These are phyloP conservation scores for Bolboschoenus planiculmis DNA, from an alignment of 176 grass and related monocot genomes.

Conservation along the genomic window DNA sequence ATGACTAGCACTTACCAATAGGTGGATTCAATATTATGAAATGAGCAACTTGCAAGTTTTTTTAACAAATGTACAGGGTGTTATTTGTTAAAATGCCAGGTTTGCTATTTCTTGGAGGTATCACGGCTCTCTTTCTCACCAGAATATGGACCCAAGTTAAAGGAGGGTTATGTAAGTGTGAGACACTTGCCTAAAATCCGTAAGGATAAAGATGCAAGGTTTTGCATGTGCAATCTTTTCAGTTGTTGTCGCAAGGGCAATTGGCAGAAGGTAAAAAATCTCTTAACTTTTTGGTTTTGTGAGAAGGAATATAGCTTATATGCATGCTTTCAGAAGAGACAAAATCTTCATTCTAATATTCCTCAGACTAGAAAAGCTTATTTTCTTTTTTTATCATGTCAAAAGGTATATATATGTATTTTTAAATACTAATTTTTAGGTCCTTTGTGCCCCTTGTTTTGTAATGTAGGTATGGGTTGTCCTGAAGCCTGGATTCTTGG, in stretches of 20 bases:
- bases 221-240: constrained; percentile 38
- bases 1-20: background rate
- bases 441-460: constrained; percentile 9
- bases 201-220: constrained; percentile 35
- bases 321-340: background rate
- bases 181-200: constrained; percentile 52
- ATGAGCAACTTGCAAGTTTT: background rate
- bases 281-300: background rate
- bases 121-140: constrained; percentile 56
- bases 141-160: constrained; percentile 75
- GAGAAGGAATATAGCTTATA: background rate
- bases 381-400: background rate
- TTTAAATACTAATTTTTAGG: background rate
- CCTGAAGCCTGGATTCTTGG: constrained; percentile 80
- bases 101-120: constrained; percentile 72
- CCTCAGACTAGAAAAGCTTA: background rate
- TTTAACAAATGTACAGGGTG: background rate
- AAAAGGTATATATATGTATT: background rate
- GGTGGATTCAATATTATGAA: background rate
- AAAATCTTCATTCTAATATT: constrained; percentile 4
- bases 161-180: constrained; percentile 69
- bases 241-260: constrained; percentile 44
- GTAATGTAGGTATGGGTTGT: constrained; percentile 72
- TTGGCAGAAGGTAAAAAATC: constrained; percentile 53
- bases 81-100: constrained; percentile 31